Conservation (phyloP, 352 stramenopile genomes). For the Poterioochromonas sp. region DNA sequence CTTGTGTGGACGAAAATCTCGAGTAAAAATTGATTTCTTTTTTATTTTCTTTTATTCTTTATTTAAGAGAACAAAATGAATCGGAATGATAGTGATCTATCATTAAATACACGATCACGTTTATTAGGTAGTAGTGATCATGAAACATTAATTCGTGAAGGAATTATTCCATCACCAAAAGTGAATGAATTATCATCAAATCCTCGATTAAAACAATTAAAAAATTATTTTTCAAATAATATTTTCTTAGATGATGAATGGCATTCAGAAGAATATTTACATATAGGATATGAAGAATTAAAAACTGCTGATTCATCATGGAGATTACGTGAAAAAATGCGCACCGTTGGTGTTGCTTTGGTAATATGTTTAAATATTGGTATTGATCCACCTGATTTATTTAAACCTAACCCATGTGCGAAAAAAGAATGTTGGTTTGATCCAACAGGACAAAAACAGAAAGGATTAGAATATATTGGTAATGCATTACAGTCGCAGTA, state of each 20-base stretch:
- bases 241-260: slow-evolving; percentile 22
- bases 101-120: background rate
- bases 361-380: slow-evolving; percentile 95
- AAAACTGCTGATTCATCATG: slow-evolving; percentile 44
- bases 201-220: slow-evolving; percentile 25
- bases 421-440: slow-evolving; percentile 97
- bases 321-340: slow-evolving; percentile 66
- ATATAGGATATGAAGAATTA: background rate
- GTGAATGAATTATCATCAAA: too few species aligned
- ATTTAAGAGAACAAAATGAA: background rate
- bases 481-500: slow-evolving; percentile 75
- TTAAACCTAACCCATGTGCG: slow-evolving; percentile 87
- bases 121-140: background rate
- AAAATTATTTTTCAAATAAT: slow-evolving; percentile 24
- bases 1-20: too few species aligned
- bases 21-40: background rate
- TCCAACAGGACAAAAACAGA: slow-evolving; percentile 81
- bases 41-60: background rate
- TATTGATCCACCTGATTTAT: slow-evolving; percentile 93
- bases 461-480: slow-evolving; percentile 90
- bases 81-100: too few species aligned
- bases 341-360: slow-evolving; percentile 77
- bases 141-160: background rate
- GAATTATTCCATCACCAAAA: too few species aligned
- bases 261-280: slow-evolving; percentile 17